A percentile compares a stretch with the other conserved stretches of the same genome.
phyloP scores from a whole-genome alignment of 192 early-diverging fungal species.

The Backusella luteola region DNA sequence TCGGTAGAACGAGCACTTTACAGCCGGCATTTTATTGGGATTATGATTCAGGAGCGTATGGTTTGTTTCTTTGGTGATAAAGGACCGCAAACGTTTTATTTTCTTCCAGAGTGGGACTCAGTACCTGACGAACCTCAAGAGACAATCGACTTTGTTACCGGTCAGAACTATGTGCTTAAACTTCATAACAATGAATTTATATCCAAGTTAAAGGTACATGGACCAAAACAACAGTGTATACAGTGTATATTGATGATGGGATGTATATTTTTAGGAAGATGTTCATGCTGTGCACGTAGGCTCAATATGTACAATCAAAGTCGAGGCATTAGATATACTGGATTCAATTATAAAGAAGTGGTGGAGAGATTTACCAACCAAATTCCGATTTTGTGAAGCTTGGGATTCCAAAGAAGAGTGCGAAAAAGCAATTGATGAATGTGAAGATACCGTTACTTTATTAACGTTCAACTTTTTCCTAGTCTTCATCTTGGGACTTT shows the following conservation, averaged over 20 bases:
- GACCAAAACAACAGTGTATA: not conserved
- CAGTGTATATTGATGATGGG: not conserved
- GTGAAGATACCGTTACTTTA: constrained; percentile 1
- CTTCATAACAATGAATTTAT: not conserved
- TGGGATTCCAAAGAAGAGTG: constrained; percentile 5
- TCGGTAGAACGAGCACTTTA: not conserved
- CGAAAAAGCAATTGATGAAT: not conserved
- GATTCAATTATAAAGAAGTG: not conserved
- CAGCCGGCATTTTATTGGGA: not conserved
- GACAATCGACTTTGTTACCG: not conserved
- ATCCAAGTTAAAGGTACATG: not conserved
- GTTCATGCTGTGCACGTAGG: not conserved
- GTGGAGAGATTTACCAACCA: not conserved
- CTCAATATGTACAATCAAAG: not conserved
- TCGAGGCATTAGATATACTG: not conserved
- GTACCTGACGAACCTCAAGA: not conserved
- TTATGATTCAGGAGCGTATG: not conserved
- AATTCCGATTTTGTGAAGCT: not conserved
- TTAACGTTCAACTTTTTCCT: not conserved
- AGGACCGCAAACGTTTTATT: not conserved
- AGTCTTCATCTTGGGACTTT: not conserved
- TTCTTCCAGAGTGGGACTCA: not conserved
- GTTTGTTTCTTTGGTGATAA: not conserved
- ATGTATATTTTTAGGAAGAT: not conserved
- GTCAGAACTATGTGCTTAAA: not conserved